These are phyloP conservation scores for Omphalotus guepiniiformis DNA, from an alignment of 768 basidiomycete species.

Conservation along the genomic window DNA sequence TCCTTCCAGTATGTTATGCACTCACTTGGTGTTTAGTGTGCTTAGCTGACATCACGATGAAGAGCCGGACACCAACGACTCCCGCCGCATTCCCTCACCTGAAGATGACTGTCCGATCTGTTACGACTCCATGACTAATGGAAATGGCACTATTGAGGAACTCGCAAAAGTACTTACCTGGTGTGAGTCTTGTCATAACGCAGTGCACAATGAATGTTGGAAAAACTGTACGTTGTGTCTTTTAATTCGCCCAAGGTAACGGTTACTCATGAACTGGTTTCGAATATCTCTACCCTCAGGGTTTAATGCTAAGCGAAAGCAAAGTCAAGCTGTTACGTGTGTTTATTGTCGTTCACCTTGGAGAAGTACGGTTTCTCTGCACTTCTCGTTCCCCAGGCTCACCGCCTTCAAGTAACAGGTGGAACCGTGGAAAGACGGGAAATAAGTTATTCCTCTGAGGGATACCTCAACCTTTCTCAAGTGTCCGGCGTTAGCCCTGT, in stretches of 20 bases:
- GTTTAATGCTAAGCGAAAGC: conserved; percentile 1
- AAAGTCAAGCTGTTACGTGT: conserved; percentile 3
- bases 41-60: background rate
- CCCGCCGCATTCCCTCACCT: conserved; percentile 1
- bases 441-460: background rate
- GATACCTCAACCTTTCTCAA: conserved; percentile 1
- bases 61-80: background rate
- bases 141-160: background rate
- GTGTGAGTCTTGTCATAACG: conserved; percentile 4
- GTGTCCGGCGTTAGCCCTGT: conserved; percentile 5
- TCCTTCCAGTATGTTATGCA: background rate
- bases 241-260: background rate
- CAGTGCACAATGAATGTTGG: conserved; percentile 9
- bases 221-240: background rate
- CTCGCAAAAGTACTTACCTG: background rate
- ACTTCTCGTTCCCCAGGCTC: background rate
- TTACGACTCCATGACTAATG: conserved; percentile 6
- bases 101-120: conserved; percentile 7
- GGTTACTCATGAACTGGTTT: background rate
- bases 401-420: background rate
- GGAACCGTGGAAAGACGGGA: background rate
- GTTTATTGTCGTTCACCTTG: conserved; percentile 7
- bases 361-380: background rate
- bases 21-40: background rate
- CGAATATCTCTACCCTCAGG: background rate